phyloP scores from a whole-genome alignment of 1,139 yeast genomes.

The Kodamaea ohmeri region DNA sequence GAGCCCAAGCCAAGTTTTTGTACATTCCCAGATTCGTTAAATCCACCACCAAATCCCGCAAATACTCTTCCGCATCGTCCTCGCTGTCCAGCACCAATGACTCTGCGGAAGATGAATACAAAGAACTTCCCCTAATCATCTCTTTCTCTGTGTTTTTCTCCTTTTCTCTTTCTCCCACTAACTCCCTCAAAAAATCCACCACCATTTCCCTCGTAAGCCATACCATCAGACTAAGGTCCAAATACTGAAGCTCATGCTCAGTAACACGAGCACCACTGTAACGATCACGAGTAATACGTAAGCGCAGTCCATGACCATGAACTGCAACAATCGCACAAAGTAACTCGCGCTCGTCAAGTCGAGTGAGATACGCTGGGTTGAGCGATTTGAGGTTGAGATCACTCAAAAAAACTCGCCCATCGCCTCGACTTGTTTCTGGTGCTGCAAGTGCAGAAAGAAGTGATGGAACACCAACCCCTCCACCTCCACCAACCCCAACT shows the following conservation, averaged over 20 bases:
- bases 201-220: constrained; percentile 50
- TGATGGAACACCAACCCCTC: not conserved
- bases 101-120: too few species aligned
- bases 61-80: constrained; percentile 10
- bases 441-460: too few species aligned
- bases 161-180: constrained; percentile 4
- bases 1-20: constrained; percentile 56
- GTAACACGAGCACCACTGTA: constrained; percentile 9
- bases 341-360: constrained; percentile 39
- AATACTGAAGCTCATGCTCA: constrained; percentile 21
- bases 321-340: constrained; percentile 28
- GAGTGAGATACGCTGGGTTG: constrained; percentile 30
- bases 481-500: not conserved
- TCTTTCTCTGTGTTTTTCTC: too few species aligned
- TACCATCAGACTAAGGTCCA: constrained; percentile 47
- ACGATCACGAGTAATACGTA: constrained; percentile 5
- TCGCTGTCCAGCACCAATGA: constrained; percentile 10
- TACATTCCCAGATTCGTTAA: constrained; percentile 60
- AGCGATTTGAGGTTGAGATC: constrained; percentile 42
- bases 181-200: constrained; percentile 27
- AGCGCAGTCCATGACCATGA: constrained; percentile 12
- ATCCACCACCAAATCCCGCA: constrained; percentile 37
- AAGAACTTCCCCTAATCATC: too few species aligned
- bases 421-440: too few species aligned
- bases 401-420: constrained; percentile 41